A percentile compares a stretch with the other conserved stretches of the same genome.
phyloP scores from a whole-genome alignment of 345 rosid species.

The Linum trigynum region DNA sequence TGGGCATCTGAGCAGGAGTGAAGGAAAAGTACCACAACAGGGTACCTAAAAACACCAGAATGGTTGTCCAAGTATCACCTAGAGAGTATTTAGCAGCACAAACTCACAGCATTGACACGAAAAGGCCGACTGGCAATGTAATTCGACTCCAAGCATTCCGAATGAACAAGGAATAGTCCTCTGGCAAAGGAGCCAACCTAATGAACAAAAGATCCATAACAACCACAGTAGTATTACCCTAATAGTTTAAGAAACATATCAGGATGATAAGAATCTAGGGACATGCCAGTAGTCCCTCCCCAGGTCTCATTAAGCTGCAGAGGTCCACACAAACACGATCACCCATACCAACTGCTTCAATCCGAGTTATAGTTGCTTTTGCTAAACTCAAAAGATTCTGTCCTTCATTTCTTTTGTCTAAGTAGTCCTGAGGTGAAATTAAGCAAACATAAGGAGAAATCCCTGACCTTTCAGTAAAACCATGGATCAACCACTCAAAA shows the following conservation, averaged over 20 bases:
- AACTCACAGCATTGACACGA: slow-evolving; percentile 78
- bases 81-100: background rate
- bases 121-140: slow-evolving; percentile 90
- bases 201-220: background rate
- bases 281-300: slow-evolving; percentile 87
- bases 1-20: no score
- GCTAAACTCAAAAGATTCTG: slow-evolving; percentile 43
- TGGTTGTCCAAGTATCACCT: background rate
- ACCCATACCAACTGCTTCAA: slow-evolving; percentile 71
- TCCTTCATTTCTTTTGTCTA: slow-evolving; percentile 65
- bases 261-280: background rate
- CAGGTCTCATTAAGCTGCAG: slow-evolving; percentile 84
- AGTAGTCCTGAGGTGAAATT: slow-evolving; percentile 46
- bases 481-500: background rate
- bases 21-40: background rate
- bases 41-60: background rate
- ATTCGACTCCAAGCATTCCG: slow-evolving; percentile 78
- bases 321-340: slow-evolving; percentile 92
- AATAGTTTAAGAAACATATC: slow-evolving; percentile 1
- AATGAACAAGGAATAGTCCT: slow-evolving; percentile 85
- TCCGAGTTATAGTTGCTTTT: slow-evolving; percentile 47
- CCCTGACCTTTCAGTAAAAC: slow-evolving; percentile 10
- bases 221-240: background rate
- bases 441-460: slow-evolving; percentile 16
- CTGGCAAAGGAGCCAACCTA: slow-evolving; percentile 90